A percentile compares a stretch with the other conserved stretches of the same genome.
phyloP scores from a whole-genome alignment of 2,329 filamentous ascomycete genomes.

The Colletotrichum sp. region DNA sequence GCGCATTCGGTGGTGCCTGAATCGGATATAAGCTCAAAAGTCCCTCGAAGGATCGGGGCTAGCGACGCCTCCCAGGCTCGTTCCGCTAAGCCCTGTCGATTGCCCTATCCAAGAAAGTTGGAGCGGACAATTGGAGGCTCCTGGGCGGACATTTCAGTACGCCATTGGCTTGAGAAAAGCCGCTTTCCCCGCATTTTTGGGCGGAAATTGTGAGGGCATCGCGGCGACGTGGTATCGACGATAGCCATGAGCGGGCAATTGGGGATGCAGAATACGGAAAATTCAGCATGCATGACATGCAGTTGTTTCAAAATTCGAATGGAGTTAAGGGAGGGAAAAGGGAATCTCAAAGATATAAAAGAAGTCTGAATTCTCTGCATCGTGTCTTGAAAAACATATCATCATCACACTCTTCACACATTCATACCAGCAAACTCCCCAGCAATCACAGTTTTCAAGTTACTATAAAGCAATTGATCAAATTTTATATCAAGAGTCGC shows the following conservation, averaged over 20 bases:
- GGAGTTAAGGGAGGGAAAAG: background rate
- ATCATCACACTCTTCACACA: background rate
- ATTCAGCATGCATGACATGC: background rate
- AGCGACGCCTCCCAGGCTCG: background rate
- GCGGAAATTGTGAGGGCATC: background rate
- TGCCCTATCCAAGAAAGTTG: background rate
- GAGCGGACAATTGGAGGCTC: background rate
- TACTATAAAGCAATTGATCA: background rate
- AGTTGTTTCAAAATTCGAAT: background rate
- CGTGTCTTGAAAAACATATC: background rate
- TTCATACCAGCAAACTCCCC: background rate
- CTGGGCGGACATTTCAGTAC: background rate
- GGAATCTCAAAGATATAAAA: background rate
- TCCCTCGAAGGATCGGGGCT: background rate
- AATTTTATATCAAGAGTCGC: background rate
- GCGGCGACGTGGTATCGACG: background rate
- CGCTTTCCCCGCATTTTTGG: background rate
- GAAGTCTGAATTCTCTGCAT: background rate
- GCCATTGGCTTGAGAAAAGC: background rate
- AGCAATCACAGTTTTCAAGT: background rate
- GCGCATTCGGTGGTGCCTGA: background rate
- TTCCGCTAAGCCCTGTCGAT: background rate
- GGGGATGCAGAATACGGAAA: background rate
- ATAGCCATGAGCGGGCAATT: background rate
- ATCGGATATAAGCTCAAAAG: background rate